Conservation (phyloP, 371 early-diverging fungal species). For the Mucor plumbeus region DNA sequence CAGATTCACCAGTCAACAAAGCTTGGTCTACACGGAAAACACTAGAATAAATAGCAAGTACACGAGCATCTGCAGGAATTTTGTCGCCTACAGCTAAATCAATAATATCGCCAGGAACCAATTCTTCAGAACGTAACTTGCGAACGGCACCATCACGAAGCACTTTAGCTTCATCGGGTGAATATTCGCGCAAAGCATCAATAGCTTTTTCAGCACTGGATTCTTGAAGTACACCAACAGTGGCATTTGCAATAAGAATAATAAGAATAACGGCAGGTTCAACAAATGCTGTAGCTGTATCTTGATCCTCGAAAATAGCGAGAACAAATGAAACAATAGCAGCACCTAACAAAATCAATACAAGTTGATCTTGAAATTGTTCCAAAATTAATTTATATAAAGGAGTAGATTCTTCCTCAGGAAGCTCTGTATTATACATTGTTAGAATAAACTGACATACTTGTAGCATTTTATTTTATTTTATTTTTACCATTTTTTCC, state of each 20-base stretch:
- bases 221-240: slow-evolving; percentile 97
- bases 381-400: slow-evolving; percentile 91
- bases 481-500: slow-evolving; percentile 78
- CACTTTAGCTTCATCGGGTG: slow-evolving; percentile 94
- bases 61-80: slow-evolving; percentile 94
- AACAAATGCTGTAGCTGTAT: slow-evolving; percentile 86
- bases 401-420: slow-evolving; percentile 88
- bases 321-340: slow-evolving; percentile 93
- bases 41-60: slow-evolving; percentile 78
- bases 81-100: slow-evolving; percentile 92
- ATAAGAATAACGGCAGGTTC: slow-evolving; percentile 97
- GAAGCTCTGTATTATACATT: slow-evolving; percentile 46
- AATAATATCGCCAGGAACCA: slow-evolving; percentile 98
- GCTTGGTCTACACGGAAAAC: slow-evolving; percentile 94
- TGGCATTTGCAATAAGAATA: slow-evolving; percentile 96
- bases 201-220: slow-evolving; percentile 97
- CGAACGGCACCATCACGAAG: slow-evolving; percentile 74
- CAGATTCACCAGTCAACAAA: slow-evolving; percentile 96
- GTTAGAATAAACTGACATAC: neutral
- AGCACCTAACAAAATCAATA: slow-evolving; percentile 90
- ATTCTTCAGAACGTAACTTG: slow-evolving; percentile 77
- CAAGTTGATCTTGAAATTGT: slow-evolving; percentile 98
- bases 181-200: slow-evolving; percentile 93
- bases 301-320: slow-evolving; percentile 85
- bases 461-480: neutral